Evolutionary conservation across 306 rosid species (phyloP).

Genomic region (Rosa multiflora): DNA sequence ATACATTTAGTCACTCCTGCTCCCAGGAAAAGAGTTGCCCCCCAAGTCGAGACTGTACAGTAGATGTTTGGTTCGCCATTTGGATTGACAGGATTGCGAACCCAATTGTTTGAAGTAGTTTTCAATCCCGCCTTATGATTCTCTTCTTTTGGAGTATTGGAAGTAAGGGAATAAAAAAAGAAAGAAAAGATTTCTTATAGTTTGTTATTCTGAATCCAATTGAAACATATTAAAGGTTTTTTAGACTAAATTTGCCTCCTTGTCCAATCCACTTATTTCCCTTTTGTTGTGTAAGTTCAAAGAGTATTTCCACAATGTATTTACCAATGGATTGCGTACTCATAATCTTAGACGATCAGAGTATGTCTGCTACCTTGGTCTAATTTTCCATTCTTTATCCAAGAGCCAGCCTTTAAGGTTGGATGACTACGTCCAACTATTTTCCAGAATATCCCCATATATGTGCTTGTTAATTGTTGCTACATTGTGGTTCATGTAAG

Average conservation of each 20-base stretch:
- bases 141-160: neutral
- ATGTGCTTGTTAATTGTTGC: neutral
- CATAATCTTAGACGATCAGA: neutral
- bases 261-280: neutral
- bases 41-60: neutral
- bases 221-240: neutral
- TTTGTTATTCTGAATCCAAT: neutral
- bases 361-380: neutral
- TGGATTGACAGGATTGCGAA: neutral
- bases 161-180: neutral
- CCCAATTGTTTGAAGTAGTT: neutral
- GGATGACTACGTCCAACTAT: neutral
- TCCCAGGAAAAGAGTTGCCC: neutral
- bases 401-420: neutral
- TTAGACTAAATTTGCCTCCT: neutral
- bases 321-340: neutral
- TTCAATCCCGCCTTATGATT: neutral
- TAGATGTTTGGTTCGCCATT: neutral
- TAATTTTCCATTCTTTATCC: neutral
- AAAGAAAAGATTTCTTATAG: neutral
- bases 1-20: neutral
- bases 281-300: neutral
- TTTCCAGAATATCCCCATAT: neutral
- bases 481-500: neutral
- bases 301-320: neutral